Conservation (phyloP, 345 rosid genomes). For the Iberis pinnata region DNA sequence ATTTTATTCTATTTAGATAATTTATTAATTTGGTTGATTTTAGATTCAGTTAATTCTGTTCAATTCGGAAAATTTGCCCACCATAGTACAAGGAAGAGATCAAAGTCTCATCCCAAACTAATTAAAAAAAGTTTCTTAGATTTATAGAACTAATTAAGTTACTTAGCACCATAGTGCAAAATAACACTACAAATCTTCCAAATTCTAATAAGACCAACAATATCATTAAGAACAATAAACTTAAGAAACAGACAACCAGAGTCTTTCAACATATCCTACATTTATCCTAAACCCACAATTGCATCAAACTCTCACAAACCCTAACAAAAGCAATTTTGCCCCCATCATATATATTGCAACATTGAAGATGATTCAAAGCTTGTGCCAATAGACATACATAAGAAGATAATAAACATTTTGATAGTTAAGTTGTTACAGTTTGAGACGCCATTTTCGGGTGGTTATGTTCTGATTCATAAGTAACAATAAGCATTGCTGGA, state of each 20-base stretch:
- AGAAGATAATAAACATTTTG: neutral
- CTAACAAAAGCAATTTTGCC: constrained; percentile 9
- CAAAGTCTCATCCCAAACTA: too few relatives aligned
- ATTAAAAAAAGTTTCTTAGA: too few relatives aligned
- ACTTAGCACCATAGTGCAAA: too few relatives aligned
- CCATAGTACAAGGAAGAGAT: too few relatives aligned
- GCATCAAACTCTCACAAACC: constrained; percentile 6
- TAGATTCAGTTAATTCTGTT: too few relatives aligned
- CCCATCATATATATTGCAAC: constrained; percentile 10
- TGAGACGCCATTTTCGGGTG: constrained; percentile 64
- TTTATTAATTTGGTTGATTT: too few relatives aligned
- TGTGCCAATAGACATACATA: constrained; percentile 6
- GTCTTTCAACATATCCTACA: constrained; percentile 14
- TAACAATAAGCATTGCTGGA: constrained; percentile 81
- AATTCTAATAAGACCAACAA: constrained; percentile 1
- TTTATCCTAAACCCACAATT: constrained; percentile 9
- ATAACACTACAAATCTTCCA: constrained; percentile 2
- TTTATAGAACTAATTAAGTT: too few relatives aligned
- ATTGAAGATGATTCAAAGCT: constrained; percentile 4
- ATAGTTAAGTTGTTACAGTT: constrained; percentile 47
- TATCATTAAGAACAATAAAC: neutral
- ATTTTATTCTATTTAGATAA: too few relatives aligned
- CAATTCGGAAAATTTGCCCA: too few relatives aligned
- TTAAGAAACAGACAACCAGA: neutral
- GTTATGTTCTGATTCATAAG: constrained; percentile 96